Conservation (phyloP, 352 stramenopile species). For the Pythium aphanidermatum region DNA sequence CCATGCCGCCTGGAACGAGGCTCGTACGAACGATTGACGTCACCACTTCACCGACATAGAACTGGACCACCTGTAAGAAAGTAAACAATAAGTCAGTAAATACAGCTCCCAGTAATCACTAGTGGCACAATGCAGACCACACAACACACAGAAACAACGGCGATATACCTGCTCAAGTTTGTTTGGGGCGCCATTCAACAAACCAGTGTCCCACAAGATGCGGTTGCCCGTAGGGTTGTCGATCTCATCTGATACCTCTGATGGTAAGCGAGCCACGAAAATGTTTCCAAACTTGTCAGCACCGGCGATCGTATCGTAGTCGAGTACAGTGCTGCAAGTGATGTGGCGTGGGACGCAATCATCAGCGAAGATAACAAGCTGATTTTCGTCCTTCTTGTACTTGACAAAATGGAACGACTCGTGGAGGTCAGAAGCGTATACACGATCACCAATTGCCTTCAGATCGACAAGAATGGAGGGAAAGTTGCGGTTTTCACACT, state of each 20-base stretch:
- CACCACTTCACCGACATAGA: conserved; percentile 98
- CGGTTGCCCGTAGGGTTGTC: conserved; percentile 94
- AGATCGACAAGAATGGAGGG: conserved; percentile 92
- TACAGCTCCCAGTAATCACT: not conserved
- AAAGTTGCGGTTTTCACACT: conserved; percentile 96
- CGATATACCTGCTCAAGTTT: conserved; percentile 94
- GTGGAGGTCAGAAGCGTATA: conserved; percentile 95
- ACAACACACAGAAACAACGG: not conserved
- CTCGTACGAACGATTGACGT: conserved; percentile 94
- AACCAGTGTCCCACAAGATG: conserved; percentile 94
- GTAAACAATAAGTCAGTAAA: not conserved
- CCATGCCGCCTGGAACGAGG: conserved; percentile 93
- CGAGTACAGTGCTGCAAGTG: conserved; percentile 86
- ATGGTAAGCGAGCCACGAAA: conserved; percentile 93
- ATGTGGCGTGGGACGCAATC: conserved; percentile 88
- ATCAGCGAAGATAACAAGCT: conserved; percentile 95
- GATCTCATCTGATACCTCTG: conserved; percentile 92
- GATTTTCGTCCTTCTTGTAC: conserved; percentile 96
- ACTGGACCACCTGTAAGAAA: conserved; percentile 80
- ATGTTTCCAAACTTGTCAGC: conserved; percentile 99
- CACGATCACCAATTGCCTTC: conserved; percentile 91
- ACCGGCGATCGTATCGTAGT: conserved; percentile 98
- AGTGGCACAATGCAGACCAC: too few relatives aligned
- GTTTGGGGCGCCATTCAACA: conserved; percentile 92
- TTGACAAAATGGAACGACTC: conserved; percentile 97